These are phyloP conservation scores for Leptographium lundbergii DNA, from an alignment of 2,329 filamentous ascomycete genomes.

Conservation along the genomic window DNA sequence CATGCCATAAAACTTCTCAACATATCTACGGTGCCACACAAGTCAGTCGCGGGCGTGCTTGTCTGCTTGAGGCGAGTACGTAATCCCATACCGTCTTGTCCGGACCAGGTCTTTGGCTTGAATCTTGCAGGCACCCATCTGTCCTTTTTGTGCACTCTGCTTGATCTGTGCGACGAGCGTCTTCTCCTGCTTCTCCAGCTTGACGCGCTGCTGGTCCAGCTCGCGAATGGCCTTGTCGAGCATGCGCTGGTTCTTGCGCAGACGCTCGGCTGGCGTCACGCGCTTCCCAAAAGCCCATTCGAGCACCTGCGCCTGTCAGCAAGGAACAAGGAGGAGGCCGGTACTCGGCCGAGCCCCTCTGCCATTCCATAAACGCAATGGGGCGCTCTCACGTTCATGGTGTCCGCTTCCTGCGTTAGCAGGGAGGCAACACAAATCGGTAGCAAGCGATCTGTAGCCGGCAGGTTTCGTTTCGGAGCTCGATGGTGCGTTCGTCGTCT, in stretches of 20 bases:
- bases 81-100: constrained; percentile 53
- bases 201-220: constrained; percentile 85
- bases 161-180: constrained; percentile 93
- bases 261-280: constrained; percentile 87
- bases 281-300: constrained; percentile 99
- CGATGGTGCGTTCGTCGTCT: background rate
- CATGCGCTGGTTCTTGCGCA: constrained; percentile 88
- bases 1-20: constrained; percentile 99
- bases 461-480: background rate
- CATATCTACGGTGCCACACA: constrained; percentile 45
- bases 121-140: constrained; percentile 97
- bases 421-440: background rate
- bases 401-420: background rate
- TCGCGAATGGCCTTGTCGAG: constrained; percentile 96
- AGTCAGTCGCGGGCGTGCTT: background rate
- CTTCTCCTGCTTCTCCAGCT: constrained; percentile 98
- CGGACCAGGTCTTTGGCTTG: constrained; percentile 94
- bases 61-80: background rate
- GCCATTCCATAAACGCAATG: background rate
- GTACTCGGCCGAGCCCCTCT: background rate
- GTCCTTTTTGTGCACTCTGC: constrained; percentile 93
- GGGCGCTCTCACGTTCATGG: constrained; percentile 1
- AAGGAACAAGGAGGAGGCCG: background rate
- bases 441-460: background rate
- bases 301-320: constrained; percentile 52